Evolutionary conservation across 202 grass and related monocot genomes (phyloP).

Genomic region (Setaria italica): DNA sequence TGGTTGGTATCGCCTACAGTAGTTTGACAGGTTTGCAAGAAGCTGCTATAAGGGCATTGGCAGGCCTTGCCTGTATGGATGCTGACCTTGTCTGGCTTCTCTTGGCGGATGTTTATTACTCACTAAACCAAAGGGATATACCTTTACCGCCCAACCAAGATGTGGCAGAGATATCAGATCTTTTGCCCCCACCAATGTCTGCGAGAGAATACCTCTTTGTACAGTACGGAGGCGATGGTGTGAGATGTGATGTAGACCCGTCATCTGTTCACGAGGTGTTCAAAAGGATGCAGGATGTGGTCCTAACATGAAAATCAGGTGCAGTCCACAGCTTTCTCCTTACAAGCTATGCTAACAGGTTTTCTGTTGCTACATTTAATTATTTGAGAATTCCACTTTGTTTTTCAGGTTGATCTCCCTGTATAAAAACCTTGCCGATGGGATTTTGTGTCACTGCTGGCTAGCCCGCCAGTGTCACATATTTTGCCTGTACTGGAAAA

Average conservation of each 20-base stretch:
- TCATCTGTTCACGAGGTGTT: slow-evolving; percentile 57
- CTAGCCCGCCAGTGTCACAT: background rate
- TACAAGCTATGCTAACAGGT: slow-evolving; percentile 6
- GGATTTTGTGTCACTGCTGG: slow-evolving; percentile 8
- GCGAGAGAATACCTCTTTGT: slow-evolving; percentile 80
- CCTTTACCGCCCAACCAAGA: slow-evolving; percentile 51
- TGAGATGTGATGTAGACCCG: slow-evolving; percentile 71
- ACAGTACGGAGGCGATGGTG: slow-evolving; percentile 73
- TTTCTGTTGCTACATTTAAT: slow-evolving; percentile 22
- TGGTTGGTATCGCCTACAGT: slow-evolving; percentile 86
- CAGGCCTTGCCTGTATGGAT: slow-evolving; percentile 75
- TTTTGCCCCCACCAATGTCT: slow-evolving; percentile 67
- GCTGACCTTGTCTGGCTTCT: slow-evolving; percentile 94
- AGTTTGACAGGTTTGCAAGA: slow-evolving; percentile 65
- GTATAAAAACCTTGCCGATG: slow-evolving; percentile 6
- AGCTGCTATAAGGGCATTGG: slow-evolving; percentile 72
- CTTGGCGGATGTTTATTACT: slow-evolving; percentile 85
- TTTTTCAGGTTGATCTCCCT: slow-evolving; percentile 37
- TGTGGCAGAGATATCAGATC: slow-evolving; percentile 62
- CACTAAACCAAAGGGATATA: slow-evolving; percentile 62
- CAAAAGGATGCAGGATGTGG: slow-evolving; percentile 53
- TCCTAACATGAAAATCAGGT: slow-evolving; percentile 42
- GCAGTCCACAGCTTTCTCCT: background rate
- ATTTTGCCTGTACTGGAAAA: slow-evolving; percentile 13
- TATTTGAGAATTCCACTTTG: slow-evolving; percentile 4